These are phyloP conservation scores for Quercus mongolica DNA, from an alignment of 306 rosid genomes.

Conservation along the genomic window DNA sequence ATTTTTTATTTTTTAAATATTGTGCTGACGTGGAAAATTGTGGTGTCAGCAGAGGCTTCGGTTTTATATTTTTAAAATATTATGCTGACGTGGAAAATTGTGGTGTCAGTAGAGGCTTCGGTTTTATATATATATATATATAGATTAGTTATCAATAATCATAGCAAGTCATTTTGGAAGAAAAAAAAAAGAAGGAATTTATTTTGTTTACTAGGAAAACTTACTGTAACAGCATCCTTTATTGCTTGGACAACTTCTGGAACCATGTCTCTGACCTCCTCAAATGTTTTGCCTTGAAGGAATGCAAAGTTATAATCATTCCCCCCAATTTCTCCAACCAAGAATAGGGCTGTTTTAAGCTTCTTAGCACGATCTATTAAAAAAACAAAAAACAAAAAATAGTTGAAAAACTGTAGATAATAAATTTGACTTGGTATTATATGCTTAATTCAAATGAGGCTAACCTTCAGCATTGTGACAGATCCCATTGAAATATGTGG, in stretches of 20 bases:
- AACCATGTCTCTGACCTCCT: slow-evolving; percentile 3
- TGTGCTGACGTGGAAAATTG: too few species aligned
- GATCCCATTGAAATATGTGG: too few species aligned
- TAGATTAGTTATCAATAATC: not conserved
- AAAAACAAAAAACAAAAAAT: not conserved
- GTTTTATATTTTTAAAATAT: too few species aligned
- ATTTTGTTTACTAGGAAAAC: not conserved
- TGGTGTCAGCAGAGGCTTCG: too few species aligned
- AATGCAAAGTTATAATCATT: slow-evolving; percentile 17
- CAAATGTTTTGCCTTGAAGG: slow-evolving; percentile 7
- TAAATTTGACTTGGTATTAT: too few species aligned
- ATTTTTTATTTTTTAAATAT: too few species aligned
- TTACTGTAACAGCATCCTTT: not conserved
- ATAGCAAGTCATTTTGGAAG: not conserved
- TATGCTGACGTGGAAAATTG: too few species aligned
- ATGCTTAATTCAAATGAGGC: too few species aligned
- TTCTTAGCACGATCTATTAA: slow-evolving; percentile 12
- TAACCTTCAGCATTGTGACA: too few species aligned
- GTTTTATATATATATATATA: too few species aligned
- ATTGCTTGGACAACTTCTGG: slow-evolving; percentile 19
- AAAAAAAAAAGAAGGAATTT: not conserved
- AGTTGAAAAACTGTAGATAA: too few species aligned
- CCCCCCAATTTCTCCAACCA: slow-evolving; percentile 20
- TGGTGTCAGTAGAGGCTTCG: too few species aligned
- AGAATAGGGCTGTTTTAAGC: not conserved